phyloP scores from a whole-genome alignment of 2,329 filamentous ascomycete species.

The Scleromitrula shiraiana region DNA sequence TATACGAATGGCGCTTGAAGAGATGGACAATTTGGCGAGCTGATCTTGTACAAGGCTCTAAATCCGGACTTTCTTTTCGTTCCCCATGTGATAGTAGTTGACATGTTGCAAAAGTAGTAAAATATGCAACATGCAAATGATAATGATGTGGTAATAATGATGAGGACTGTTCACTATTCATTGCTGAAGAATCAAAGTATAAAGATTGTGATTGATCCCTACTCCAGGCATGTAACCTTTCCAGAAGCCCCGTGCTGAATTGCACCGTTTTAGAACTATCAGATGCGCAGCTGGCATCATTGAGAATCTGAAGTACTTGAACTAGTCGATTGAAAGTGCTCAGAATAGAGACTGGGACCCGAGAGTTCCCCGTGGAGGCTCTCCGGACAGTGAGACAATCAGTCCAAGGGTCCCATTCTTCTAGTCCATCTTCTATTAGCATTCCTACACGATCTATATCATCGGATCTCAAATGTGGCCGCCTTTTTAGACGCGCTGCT shows the following conservation, averaged over 20 bases:
- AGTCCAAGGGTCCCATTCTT: conserved; percentile 69
- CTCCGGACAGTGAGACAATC: conserved; percentile 38
- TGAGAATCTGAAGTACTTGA: conserved; percentile 26
- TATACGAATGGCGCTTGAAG: conserved; percentile 33
- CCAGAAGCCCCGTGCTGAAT: conserved; percentile 17
- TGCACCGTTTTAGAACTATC: conserved; percentile 11
- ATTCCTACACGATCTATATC: conserved; percentile 39
- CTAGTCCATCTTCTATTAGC: conserved; percentile 57
- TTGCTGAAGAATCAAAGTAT: conserved; percentile 18
- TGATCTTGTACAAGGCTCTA: conserved; percentile 30
- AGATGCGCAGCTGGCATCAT: conserved; percentile 21
- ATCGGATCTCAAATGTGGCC: conserved; percentile 40
- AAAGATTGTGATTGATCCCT: conserved; percentile 20
- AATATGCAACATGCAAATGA: conserved; percentile 26
- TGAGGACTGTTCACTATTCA: conserved; percentile 14
- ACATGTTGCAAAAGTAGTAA: conserved; percentile 23
- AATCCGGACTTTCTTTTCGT: conserved; percentile 15
- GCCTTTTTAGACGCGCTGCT: conserved; percentile 41
- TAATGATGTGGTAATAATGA: conserved; percentile 28
- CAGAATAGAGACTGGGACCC: conserved; percentile 27
- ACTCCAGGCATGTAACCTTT: conserved; percentile 24
- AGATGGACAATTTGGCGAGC: conserved; percentile 31
- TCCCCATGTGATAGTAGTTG: conserved; percentile 20
- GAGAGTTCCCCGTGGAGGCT: conserved; percentile 16
- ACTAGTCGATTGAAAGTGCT: conserved; percentile 31